phyloP scores from a whole-genome alignment of 345 rosid species.

The Sisymbrium altissimum region DNA sequence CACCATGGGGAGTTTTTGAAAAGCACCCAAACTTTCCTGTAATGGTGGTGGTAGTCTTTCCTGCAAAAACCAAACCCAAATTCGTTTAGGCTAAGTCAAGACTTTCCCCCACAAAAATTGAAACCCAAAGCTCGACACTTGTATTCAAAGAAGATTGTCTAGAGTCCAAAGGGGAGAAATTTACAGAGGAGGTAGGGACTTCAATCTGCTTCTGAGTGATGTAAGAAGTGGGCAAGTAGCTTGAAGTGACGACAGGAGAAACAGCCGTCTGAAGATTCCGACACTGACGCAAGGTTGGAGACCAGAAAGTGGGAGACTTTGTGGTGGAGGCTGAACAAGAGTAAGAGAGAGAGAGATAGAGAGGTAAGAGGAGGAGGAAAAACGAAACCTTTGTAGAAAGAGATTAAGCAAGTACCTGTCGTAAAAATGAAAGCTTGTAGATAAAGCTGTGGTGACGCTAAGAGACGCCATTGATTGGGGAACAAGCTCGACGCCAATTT shows the following conservation, averaged over 20 bases:
- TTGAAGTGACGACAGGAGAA: conserved; percentile 46
- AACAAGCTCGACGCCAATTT: conserved; percentile 34
- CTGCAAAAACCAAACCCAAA: conserved; percentile 39
- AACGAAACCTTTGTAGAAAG: not conserved
- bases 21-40: conserved; percentile 67
- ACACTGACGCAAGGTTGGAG: conserved; percentile 42
- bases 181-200: conserved; percentile 23
- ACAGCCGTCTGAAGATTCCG: conserved; percentile 55
- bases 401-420: conserved; percentile 6
- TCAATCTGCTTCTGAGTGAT: conserved; percentile 35
- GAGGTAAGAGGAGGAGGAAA: not conserved
- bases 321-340: conserved; percentile 11
- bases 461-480: conserved; percentile 34
- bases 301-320: conserved; percentile 21
- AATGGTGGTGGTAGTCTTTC: conserved; percentile 28
- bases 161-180: not conserved
- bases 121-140: conserved; percentile 7
- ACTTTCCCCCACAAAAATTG: not conserved
- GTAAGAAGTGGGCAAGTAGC: conserved; percentile 53
- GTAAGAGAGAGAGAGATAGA: not conserved
- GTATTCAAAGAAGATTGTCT: not conserved
- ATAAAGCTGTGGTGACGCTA: conserved; percentile 20
- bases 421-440: conserved; percentile 25
- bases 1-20: conserved; percentile 94
- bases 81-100: not conserved